These are phyloP conservation scores for Entomophthora muscae DNA, from an alignment of 371 early-diverging fungal species.

Conservation along the genomic window DNA sequence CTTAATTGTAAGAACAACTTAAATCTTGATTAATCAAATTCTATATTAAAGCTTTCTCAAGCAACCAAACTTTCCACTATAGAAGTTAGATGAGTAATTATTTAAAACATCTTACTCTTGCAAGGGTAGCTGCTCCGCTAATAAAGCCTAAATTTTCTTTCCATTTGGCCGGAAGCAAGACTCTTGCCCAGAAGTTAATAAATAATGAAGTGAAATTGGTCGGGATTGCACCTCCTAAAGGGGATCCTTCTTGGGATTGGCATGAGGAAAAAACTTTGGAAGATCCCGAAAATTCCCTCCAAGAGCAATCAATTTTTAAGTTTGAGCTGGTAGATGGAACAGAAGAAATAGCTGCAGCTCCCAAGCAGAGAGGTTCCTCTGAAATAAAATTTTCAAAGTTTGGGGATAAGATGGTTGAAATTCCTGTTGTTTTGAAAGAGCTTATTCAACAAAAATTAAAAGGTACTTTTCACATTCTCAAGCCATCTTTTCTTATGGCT, in stretches of 20 bases:
- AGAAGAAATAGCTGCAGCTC: background rate
- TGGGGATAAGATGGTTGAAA: constrained; percentile 41
- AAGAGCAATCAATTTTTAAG: background rate
- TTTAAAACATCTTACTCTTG: too few species aligned
- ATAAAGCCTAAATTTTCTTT: too few species aligned
- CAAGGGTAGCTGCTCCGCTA: too few species aligned
- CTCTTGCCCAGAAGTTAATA: background rate
- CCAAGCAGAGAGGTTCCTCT: constrained; percentile 30
- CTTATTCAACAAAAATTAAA: constrained; percentile 27
- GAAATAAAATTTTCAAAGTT: constrained; percentile 54
- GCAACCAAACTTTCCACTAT: too few species aligned
- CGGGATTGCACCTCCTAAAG: background rate
- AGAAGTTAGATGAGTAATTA: too few species aligned
- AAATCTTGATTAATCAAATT: too few species aligned
- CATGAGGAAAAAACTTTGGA: too few species aligned
- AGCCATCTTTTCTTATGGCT: background rate
- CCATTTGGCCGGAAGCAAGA: too few species aligned
- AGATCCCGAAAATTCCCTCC: too few species aligned
- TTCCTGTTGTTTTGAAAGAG: constrained; percentile 30
- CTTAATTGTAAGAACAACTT: too few species aligned
- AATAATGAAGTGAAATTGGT: background rate
- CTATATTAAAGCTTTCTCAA: too few species aligned
- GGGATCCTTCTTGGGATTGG: constrained; percentile 5
- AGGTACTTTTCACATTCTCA: constrained; percentile 9
- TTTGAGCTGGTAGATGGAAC: background rate